These are phyloP conservation scores for Cercospora janseana DNA, from an alignment of 2,329 filamentous ascomycete genomes.

Conservation along the genomic window DNA sequence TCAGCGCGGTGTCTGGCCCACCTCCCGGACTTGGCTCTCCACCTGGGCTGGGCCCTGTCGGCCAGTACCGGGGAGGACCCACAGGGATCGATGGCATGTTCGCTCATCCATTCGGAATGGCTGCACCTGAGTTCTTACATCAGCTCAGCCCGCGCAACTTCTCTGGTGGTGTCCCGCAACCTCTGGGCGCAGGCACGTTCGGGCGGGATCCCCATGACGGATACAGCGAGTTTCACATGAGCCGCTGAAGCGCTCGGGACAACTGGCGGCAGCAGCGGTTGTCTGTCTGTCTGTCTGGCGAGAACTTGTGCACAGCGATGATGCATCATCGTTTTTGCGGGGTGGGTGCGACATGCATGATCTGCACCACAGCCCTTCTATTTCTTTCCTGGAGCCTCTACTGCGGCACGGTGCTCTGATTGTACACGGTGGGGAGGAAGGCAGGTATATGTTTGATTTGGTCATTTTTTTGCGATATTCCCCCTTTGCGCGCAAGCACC, in stretches of 20 bases:
- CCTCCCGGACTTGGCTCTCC: slow-evolving; percentile 78
- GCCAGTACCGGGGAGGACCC: slow-evolving; percentile 21
- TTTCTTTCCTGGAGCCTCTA: too few relatives aligned
- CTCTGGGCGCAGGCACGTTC: slow-evolving; percentile 30
- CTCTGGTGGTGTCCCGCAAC: slow-evolving; percentile 33
- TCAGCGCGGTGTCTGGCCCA: slow-evolving; percentile 59
- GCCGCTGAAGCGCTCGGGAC: slow-evolving; percentile 3
- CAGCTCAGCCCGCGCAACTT: slow-evolving; percentile 28
- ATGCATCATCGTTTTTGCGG: background rate
- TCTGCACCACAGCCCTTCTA: too few relatives aligned
- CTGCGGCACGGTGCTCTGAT: slow-evolving; percentile 20
- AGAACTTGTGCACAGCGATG: background rate
- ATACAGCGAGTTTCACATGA: slow-evolving; percentile 18
- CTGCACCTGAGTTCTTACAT: slow-evolving; percentile 24
- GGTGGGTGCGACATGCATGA: too few relatives aligned
- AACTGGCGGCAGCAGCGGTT: too few relatives aligned
- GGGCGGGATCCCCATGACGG: slow-evolving; percentile 24
- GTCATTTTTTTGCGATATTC: slow-evolving; percentile 23
- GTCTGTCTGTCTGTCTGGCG: too few relatives aligned
- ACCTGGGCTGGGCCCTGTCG: slow-evolving; percentile 44
- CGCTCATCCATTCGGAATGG: slow-evolving; percentile 30
- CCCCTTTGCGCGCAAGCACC: slow-evolving; percentile 27
- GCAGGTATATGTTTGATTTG: slow-evolving; percentile 20
- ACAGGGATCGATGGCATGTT: slow-evolving; percentile 34
- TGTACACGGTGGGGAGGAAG: slow-evolving; percentile 14